Evolutionary conservation across 2,329 filamentous ascomycete genomes (phyloP).

Genomic region (Dothideomycetidae sp.): DNA sequence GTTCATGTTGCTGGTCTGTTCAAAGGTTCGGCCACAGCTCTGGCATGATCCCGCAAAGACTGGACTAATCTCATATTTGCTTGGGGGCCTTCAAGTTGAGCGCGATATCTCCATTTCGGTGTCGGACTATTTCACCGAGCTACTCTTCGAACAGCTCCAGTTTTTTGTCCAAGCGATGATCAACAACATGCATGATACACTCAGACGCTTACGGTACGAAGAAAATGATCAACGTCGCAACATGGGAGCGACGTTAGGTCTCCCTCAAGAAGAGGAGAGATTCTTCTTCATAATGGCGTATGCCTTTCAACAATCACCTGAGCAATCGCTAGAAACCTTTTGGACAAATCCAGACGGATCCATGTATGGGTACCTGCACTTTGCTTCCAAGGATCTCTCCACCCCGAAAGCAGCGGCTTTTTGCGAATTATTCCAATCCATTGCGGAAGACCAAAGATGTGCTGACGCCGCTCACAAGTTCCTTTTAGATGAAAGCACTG

Average conservation of each 20-base stretch:
- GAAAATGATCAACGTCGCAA: constrained; percentile 69
- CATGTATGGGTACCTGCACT: constrained; percentile 84
- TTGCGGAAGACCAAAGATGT: constrained; percentile 69
- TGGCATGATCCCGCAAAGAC: constrained; percentile 81
- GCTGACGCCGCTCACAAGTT: constrained; percentile 80
- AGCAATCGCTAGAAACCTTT: constrained; percentile 65
- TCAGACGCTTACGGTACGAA: constrained; percentile 71
- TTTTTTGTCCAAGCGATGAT: constrained; percentile 85
- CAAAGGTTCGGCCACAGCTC: constrained; percentile 64
- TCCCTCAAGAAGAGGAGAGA: constrained; percentile 56
- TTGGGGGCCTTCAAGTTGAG: constrained; percentile 60
- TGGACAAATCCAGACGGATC: constrained; percentile 91
- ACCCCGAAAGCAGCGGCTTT: constrained; percentile 94
- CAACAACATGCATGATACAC: constrained; percentile 82
- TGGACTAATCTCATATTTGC: constrained; percentile 67
- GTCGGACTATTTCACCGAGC: constrained; percentile 54
- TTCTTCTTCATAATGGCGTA: constrained; percentile 89
- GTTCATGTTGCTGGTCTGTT: constrained; percentile 72
- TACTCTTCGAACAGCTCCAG: constrained; percentile 70
- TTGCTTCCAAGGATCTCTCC: constrained; percentile 89
- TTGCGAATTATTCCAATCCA: constrained; percentile 85
- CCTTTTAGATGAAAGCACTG: constrained; percentile 68
- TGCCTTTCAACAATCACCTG: constrained; percentile 70
- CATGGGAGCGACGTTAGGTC: constrained; percentile 30
- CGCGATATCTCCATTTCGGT: constrained; percentile 50